A percentile compares a stretch with the other conserved stretches of the same genome.
Evolutionary conservation across 805 yeast genomes (phyloP).

Genomic region (Teunomyces kruisii): DNA sequence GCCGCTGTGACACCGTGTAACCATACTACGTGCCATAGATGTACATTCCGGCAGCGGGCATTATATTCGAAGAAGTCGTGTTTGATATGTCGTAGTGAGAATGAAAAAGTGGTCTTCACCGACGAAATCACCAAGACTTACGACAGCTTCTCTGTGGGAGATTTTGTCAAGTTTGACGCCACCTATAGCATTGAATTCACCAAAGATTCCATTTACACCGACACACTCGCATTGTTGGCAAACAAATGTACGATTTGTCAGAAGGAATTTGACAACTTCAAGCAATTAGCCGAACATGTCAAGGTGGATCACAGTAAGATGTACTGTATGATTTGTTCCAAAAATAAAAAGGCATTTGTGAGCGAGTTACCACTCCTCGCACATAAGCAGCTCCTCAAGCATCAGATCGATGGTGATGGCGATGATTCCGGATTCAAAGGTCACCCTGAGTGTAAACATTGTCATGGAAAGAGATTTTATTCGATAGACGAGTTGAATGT

Average conservation of each 20-base stretch:
- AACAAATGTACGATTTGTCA: conserved; percentile 56
- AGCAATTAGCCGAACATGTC: conserved; percentile 63
- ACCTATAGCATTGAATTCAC: conserved; percentile 63
- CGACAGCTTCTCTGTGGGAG: conserved; percentile 32
- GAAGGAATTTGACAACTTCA: conserved; percentile 48
- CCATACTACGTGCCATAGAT: conserved; percentile 79
- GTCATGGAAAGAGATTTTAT: conserved; percentile 72
- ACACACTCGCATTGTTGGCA: conserved; percentile 52
- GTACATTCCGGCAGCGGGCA: conserved; percentile 82
- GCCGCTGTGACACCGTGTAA: conserved; percentile 80
- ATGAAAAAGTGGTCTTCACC: conserved; percentile 56
- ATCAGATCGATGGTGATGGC: conserved; percentile 69
- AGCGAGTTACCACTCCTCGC: conserved; percentile 65
- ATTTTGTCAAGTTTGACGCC: conserved; percentile 36
- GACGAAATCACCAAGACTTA: conserved; percentile 38
- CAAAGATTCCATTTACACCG: conserved; percentile 44
- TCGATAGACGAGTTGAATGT: conserved; percentile 81
- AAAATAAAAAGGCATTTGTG: conserved; percentile 75
- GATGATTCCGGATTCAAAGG: conserved; percentile 70
- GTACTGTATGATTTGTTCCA: conserved; percentile 75
- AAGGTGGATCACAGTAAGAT: conserved; percentile 59
- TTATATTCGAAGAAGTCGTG: conserved; percentile 73
- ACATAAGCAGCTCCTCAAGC: conserved; percentile 61
- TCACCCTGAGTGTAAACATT: conserved; percentile 85
- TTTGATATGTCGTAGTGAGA: conserved; percentile 79